Base-by-base conservation (phyloP, 192 early-diverging fungal species). In the Podila epigama region DNA sequence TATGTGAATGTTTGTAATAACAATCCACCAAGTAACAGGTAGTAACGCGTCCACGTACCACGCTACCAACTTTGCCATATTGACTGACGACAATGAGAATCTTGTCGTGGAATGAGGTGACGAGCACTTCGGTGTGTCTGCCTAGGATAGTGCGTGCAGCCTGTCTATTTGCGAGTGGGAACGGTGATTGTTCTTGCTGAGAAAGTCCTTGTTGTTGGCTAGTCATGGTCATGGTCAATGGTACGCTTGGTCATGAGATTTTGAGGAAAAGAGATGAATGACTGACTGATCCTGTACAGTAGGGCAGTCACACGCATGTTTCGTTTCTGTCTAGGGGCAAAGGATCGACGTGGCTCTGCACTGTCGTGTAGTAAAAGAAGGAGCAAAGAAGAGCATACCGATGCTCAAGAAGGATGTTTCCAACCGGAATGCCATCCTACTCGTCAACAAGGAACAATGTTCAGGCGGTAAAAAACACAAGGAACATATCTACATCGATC, bases 71-170 rank as follows among this genome's bases (percentile, higher is more conserved):
- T 58, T 72, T 82, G 13, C 85, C 85, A 64, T 83, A 86, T 33
- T 88, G 87, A 3, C 79, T 82, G 28, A 86, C 66, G 22, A 87
- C 35, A 37, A 87, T 69, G 42, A 87, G 65, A 33, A 87, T 89
- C 64, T 81, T 86, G 71, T 89, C 84, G 1, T 20, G 18, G 42
- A 81, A 87, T 11, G 82, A 83, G 1, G 78, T 66, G n/a, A 87
- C 61, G 28, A 85, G 51, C 12, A 84, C 77, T 36, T 87, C 86
- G 4, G 83, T 86, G 48, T 85, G 83, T 37, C 61, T 54, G 42
- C 80, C 84, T 31, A 86, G 66, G 22, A 87, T 64, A 0, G 44
- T 42, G 28, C 79, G 52, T 1, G 84, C 84, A 22, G 82, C 67
- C 60, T 83, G 86, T 29, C 56, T 67, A n/a, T 80, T 84, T 35